A percentile compares a stretch with the other conserved stretches of the same genome.
phyloP scores from a whole-genome alignment of 179 eudicot genomes.

The Patellifolia procumbens region DNA sequence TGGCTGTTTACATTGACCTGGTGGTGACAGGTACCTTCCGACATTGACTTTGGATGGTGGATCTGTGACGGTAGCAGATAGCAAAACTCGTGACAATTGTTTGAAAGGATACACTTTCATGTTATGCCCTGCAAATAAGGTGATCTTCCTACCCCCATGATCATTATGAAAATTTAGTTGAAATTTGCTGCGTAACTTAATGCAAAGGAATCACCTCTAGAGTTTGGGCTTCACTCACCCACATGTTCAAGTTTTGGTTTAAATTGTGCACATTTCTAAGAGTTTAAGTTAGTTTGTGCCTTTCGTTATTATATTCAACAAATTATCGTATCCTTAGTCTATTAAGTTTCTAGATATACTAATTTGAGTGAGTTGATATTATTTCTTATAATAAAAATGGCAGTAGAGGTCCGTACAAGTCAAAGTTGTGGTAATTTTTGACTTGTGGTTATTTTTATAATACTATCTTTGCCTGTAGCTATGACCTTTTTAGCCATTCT shows the following conservation, averaged over 20 bases:
- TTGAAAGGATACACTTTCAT: constrained; percentile 73
- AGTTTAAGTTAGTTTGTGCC: background rate
- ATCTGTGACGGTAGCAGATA: constrained; percentile 66
- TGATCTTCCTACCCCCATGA: constrained; percentile 21
- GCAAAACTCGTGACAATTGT: constrained; percentile 70
- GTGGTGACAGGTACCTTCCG: constrained; percentile 66
- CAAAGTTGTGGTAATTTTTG: too few species aligned
- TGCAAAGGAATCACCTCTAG: background rate
- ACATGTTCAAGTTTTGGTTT: background rate
- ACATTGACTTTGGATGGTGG: constrained; percentile 69
- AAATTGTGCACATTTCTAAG: background rate
- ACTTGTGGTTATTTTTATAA: too few species aligned
- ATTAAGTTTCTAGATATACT: background rate
- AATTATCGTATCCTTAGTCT: background rate
- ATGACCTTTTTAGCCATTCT: too few species aligned
- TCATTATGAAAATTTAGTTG: background rate
- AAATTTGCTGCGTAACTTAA: background rate
- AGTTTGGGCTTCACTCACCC: background rate
- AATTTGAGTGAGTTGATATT: background rate
- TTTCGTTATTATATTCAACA: background rate
- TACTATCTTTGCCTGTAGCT: too few species aligned
- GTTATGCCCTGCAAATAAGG: constrained; percentile 62
- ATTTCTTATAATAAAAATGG: too few species aligned
- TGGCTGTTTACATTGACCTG: constrained; percentile 7
- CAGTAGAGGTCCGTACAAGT: too few species aligned